phyloP scores from a whole-genome alignment of 2,329 filamentous ascomycete species.

The Aspergillus sp. region DNA sequence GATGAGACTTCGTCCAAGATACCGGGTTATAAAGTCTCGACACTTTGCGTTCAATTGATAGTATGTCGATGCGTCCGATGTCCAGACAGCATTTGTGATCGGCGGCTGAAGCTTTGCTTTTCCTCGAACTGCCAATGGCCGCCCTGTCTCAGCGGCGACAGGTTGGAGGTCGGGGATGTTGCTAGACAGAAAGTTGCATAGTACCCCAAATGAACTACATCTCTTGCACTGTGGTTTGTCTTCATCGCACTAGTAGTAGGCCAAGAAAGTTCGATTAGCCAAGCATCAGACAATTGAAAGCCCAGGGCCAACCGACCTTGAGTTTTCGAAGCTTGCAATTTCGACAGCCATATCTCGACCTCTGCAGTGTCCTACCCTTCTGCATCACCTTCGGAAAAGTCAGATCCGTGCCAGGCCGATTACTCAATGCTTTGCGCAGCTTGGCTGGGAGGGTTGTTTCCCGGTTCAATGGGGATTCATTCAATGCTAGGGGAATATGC shows the following conservation, averaged over 20 bases:
- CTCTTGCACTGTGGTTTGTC: slow-evolving; percentile 43
- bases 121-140: too few relatives aligned
- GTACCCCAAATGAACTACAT: slow-evolving; percentile 45
- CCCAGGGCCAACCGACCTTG: slow-evolving; percentile 38
- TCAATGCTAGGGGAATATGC: background rate
- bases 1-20: slow-evolving; percentile 38
- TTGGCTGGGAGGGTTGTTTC: background rate
- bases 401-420: background rate
- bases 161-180: slow-evolving; percentile 40
- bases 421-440: background rate
- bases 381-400: background rate
- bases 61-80: slow-evolving; percentile 27
- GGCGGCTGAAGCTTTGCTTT: slow-evolving; percentile 22
- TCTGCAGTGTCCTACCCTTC: slow-evolving; percentile 16
- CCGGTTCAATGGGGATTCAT: background rate
- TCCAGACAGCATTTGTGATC: slow-evolving; percentile 36
- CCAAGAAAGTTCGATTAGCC: slow-evolving; percentile 7
- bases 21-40: slow-evolving; percentile 44
- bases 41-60: slow-evolving; percentile 41
- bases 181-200: slow-evolving; percentile 44
- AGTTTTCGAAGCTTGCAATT: slow-evolving; percentile 54
- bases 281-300: background rate
- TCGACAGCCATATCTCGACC: slow-evolving; percentile 49
- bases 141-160: slow-evolving; percentile 22
- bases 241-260: slow-evolving; percentile 48